Evolutionary conservation across 768 basidiomycete species (phyloP).

Genomic region (Pholiota conissans): DNA sequence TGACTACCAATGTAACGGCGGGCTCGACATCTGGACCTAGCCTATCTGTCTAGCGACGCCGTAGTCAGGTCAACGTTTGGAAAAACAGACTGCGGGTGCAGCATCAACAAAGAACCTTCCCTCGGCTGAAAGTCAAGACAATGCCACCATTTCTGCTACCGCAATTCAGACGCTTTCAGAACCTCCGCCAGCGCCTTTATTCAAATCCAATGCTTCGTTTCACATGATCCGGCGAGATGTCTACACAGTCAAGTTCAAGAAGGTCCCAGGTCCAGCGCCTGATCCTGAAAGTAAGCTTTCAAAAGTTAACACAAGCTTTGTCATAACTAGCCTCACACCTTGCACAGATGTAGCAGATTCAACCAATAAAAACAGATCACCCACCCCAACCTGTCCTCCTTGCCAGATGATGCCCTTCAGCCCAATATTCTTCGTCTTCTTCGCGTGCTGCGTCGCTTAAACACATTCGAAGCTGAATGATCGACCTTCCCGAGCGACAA

Average conservation of each 20-base stretch:
- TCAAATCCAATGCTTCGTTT: slow-evolving; percentile 25
- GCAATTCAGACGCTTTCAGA: slow-evolving; percentile 5
- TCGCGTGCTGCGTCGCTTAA: slow-evolving; percentile 85
- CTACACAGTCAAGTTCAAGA: slow-evolving; percentile 91
- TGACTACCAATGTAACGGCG: slow-evolving; percentile 23
- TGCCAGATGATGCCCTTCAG: slow-evolving; percentile 82
- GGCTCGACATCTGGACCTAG: slow-evolving; percentile 29
- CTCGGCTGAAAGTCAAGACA: slow-evolving; percentile 5
- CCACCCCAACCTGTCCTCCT: slow-evolving; percentile 72
- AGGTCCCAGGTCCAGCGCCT: slow-evolving; percentile 81
- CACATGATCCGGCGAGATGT: slow-evolving; percentile 87
- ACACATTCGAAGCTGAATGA: slow-evolving; percentile 71
- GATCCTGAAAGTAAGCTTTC: slow-evolving; percentile 55
- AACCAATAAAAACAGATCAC: slow-evolving; percentile 54
- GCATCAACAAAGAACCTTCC: slow-evolving; percentile 11
- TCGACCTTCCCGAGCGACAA: slow-evolving; percentile 47
- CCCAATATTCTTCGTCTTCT: slow-evolving; percentile 90
- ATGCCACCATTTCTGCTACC: slow-evolving; percentile 8
- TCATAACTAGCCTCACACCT: slow-evolving; percentile 20
- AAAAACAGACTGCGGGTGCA: slow-evolving; percentile 51
- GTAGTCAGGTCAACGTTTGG: slow-evolving; percentile 86
- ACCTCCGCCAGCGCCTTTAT: slow-evolving; percentile 4
- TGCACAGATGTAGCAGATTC: slow-evolving; percentile 43
- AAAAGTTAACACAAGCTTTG: too few relatives aligned
- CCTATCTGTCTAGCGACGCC: slow-evolving; percentile 56